These are phyloP conservation scores for Seiridium unicorne DNA, from an alignment of 2,329 filamentous ascomycete genomes.

Conservation along the genomic window DNA sequence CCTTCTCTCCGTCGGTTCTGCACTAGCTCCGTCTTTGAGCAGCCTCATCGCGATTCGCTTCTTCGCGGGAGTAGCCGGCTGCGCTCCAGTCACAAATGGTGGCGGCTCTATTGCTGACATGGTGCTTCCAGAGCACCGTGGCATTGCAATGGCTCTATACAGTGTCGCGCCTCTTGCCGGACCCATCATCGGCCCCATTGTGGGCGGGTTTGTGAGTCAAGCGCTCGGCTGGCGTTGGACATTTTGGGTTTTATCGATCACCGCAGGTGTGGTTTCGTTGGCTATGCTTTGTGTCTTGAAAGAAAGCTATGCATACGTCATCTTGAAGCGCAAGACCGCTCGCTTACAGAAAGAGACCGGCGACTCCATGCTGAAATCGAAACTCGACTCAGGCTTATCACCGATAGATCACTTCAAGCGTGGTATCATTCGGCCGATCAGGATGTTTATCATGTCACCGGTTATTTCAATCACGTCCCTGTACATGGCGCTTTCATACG, in stretches of 20 bases:
- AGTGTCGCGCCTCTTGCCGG: constrained; percentile 33
- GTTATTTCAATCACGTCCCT: constrained; percentile 32
- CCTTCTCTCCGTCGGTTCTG: constrained; percentile 44
- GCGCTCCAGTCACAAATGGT: constrained; percentile 41
- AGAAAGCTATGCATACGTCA: constrained; percentile 35
- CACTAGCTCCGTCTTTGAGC: constrained; percentile 35
- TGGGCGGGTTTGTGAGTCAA: constrained; percentile 36
- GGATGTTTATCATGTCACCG: constrained; percentile 40
- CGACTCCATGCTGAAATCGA: constrained; percentile 26
- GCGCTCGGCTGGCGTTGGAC: constrained; percentile 41
- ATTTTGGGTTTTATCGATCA: constrained; percentile 41
- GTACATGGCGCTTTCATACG: constrained; percentile 24
- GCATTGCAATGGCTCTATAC: constrained; percentile 35
- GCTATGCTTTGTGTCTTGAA: constrained; percentile 26
- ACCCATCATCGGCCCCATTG: constrained; percentile 27
- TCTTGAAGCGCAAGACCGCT: constrained; percentile 30
- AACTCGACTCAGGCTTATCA: constrained; percentile 26
- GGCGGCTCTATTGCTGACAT: constrained; percentile 46
- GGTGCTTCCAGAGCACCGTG: constrained; percentile 43
- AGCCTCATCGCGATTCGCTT: constrained; percentile 44
- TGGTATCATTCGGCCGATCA: constrained; percentile 51
- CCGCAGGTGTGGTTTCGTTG: constrained; percentile 31
- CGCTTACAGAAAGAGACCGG: constrained; percentile 30
- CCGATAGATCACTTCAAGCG: constrained; percentile 28
- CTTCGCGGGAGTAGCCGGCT: constrained; percentile 47